Conservation (phyloP, 2,329 filamentous ascomycete genomes). For the Claviceps africana region DNA sequence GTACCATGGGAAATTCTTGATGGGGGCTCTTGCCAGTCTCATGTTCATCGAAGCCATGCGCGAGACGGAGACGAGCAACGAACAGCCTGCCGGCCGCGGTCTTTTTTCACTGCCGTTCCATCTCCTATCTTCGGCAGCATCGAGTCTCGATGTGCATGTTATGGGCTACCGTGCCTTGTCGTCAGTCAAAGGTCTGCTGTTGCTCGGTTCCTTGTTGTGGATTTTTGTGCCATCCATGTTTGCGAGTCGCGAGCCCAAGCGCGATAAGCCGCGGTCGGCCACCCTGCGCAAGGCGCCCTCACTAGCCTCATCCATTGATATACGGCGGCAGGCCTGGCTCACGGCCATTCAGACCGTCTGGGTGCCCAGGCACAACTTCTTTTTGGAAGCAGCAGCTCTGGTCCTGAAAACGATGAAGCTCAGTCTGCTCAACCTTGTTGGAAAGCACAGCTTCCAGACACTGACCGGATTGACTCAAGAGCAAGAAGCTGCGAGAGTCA, state of each 20-base stretch:
- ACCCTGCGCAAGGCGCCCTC: constrained; percentile 47
- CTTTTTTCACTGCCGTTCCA: constrained; percentile 51
- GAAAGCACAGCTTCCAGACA: constrained; percentile 61
- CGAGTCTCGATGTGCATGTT: constrained; percentile 35
- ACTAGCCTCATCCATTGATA: constrained; percentile 67
- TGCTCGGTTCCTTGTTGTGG: constrained; percentile 41
- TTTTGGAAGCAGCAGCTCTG: constrained; percentile 72
- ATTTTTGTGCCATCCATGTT: constrained; percentile 41
- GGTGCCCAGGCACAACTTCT: constrained; percentile 75
- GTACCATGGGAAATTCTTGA: constrained; percentile 68
- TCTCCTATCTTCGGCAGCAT: constrained; percentile 35
- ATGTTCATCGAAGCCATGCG: constrained; percentile 79
- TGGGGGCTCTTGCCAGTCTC: constrained; percentile 78
- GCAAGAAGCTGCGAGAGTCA: constrained; percentile 72
- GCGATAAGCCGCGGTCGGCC: constrained; percentile 33
- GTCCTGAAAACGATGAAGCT: constrained; percentile 71
- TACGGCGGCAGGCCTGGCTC: constrained; percentile 80
- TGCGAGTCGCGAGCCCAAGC: constrained; percentile 29
- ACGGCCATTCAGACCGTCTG: constrained; percentile 87
- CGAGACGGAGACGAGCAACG: constrained; percentile 50
- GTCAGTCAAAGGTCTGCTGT: constrained; percentile 37
- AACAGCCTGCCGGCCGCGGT: constrained; percentile 50
- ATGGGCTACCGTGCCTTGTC: constrained; percentile 40
- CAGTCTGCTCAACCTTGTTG: constrained; percentile 63
- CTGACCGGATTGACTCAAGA: constrained; percentile 71